A percentile compares a stretch with the other conserved stretches of the same genome.
phyloP scores from a whole-genome alignment of 2,329 filamentous ascomycete genomes.

The Xylariaceae sp. region DNA sequence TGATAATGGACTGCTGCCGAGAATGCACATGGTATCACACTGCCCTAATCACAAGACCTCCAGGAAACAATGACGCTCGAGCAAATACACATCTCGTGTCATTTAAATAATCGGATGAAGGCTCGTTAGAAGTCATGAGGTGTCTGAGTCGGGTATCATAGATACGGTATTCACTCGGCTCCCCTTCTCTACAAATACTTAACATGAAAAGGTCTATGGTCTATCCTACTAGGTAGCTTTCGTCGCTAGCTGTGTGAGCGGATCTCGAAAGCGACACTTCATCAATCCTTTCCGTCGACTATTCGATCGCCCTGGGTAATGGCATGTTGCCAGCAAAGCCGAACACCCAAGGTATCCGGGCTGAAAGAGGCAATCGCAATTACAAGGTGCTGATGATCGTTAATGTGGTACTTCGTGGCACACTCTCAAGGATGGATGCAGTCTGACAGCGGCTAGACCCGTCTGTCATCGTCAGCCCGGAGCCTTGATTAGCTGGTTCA shows the following conservation, averaged over 20 bases:
- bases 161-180: conserved; percentile 1
- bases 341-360: not conserved
- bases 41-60: too few relatives aligned
- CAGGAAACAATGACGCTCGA: too few relatives aligned
- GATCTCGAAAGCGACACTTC: conserved; percentile 10
- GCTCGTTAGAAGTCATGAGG: conserved; percentile 1
- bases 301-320: conserved; percentile 1
- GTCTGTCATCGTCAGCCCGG: conserved; percentile 17
- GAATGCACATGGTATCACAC: too few relatives aligned
- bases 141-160: not conserved
- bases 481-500: conserved; percentile 13
- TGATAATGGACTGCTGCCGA: too few relatives aligned
- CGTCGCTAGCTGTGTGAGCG: not conserved
- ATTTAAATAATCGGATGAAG: not conserved
- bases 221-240: conserved; percentile 1
- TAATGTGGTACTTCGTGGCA: conserved; percentile 9
- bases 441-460: conserved; percentile 21
- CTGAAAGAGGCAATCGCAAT: conserved; percentile 15
- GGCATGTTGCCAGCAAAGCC: conserved; percentile 16
- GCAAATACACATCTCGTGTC: too few relatives aligned
- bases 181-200: conserved; percentile 14
- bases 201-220: conserved; percentile 1
- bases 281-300: conserved; percentile 11
- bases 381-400: conserved; percentile 8
- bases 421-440: conserved; percentile 15